Evolutionary conservation across 768 basidiomycete species (phyloP), one percentile per base, ranked within the genome.

Genomic region (Daedalea quercina): DNA sequence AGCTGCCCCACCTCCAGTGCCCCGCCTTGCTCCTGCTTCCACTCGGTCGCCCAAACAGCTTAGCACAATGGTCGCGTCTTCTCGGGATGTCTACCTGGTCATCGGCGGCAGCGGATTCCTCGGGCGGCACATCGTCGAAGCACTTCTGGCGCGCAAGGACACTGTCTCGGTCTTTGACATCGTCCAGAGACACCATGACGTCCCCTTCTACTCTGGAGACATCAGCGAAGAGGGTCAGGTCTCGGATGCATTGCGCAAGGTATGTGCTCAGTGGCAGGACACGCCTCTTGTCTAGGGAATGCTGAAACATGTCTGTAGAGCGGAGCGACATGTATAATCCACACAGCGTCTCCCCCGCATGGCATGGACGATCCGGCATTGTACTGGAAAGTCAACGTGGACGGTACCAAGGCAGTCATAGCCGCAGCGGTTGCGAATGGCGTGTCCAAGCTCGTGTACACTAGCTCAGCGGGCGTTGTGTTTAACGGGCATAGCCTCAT

Each of bases 51-150:
- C 46, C 46, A 47, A 43, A 12, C 42, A 24, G 11, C 44, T 15
- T 31, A 19, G 34, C 45, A 34, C 43, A 34, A 62, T 58, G 59
- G 31, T 51, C 23, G 20, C 56, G 11, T 43, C 44, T 41, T 37
- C 53, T 28, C 57, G 54, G 22, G 90, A 95, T 58, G 74, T 82
- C 2, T 97, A 90, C 70, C 72, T 95, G 52, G 93, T 99, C 63
- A 87, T 97, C 63, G 95, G 95, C 22, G 94, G 94, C 52, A 91
- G 90, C 62, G 92, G 93, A 22, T 94, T 95, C 68, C 74, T 95
- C 22, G 93, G 95, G 43, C 76, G 91, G 54, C 88, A 93, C 64
- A 90, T 99, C 60, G 93, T 98, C 26, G 82, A 94, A 60, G 82
- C 84, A 50, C 80, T 98, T 50, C 67, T 88, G 26, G 84, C 80